Conservation (phyloP, 768 basidiomycete genomes). For the Agrocybe pediades region DNA sequence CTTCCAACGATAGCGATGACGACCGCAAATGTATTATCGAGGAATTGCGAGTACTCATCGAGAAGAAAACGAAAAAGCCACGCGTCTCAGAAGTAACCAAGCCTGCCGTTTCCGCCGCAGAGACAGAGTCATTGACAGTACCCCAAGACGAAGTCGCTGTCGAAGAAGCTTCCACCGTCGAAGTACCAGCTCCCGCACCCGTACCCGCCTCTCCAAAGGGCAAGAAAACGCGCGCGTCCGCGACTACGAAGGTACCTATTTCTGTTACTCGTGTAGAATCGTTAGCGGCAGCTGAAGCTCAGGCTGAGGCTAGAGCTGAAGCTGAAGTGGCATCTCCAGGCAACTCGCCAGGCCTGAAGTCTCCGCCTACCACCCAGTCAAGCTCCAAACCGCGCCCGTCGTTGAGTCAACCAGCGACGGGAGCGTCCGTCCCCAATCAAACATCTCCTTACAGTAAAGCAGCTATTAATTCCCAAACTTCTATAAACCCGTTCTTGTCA, state of each 20-base stretch:
- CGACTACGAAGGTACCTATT: background rate
- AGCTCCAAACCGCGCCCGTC: background rate
- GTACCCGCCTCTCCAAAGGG: conserved; percentile 1
- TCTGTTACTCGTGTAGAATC: background rate
- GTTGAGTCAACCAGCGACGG: background rate
- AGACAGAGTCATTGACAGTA: background rate
- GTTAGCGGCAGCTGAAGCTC: background rate
- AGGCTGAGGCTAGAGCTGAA: background rate
- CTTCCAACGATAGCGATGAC: conserved; percentile 20
- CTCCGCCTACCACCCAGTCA: conserved; percentile 4
- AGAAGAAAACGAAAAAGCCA: conserved; percentile 23
- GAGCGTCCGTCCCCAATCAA: conserved; percentile 4
- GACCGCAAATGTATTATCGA: conserved; percentile 34
- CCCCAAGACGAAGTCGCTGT: background rate
- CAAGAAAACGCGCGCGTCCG: background rate
- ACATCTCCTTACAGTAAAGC: conserved; percentile 3
- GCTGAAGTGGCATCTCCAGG: background rate
- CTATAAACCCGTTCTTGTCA: background rate
- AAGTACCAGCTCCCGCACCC: background rate
- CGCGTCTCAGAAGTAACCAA: conserved; percentile 12
- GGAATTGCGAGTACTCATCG: conserved; percentile 39
- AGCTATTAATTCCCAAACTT: background rate
- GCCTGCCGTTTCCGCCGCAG: conserved; percentile 1
- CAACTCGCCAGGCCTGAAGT: background rate
- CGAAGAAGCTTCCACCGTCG: background rate